phyloP scores from a whole-genome alignment of 805 yeast species.

The Starmerella floricola region DNA sequence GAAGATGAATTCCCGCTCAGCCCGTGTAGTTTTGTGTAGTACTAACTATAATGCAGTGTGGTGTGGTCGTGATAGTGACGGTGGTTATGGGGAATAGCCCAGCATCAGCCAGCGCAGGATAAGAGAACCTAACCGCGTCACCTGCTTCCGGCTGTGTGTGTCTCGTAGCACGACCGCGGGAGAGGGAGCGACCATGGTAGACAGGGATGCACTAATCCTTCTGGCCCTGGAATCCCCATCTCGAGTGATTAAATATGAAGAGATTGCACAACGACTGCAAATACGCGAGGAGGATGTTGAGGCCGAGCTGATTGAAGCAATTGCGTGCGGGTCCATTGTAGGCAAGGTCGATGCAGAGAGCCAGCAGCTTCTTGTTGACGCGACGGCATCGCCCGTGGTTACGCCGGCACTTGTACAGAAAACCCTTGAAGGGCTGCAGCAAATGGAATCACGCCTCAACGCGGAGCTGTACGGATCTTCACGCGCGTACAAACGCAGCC shows the following conservation, averaged over 20 bases:
- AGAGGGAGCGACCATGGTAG: no score
- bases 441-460: constrained; percentile 8
- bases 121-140: no score
- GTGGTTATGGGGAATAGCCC: no score
- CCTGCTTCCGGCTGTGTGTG: no score
- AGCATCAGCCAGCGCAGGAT: no score
- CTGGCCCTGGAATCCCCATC: constrained; percentile 4
- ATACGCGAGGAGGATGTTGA: constrained; percentile 18
- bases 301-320: constrained; percentile 19
- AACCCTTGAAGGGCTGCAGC: constrained; percentile 12
- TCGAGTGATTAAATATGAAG: constrained; percentile 11
- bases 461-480: constrained; percentile 1
- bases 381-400: constrained; percentile 19
- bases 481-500: constrained; percentile 8
- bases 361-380: constrained; percentile 16
- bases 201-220: not conserved
- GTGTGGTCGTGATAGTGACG: no score
- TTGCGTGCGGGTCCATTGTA: constrained; percentile 20
- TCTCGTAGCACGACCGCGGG: no score
- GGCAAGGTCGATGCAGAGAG: constrained; percentile 23
- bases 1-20: no score
- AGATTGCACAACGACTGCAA: constrained; percentile 13
- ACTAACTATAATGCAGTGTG: no score
- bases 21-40: no score
- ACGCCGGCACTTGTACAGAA: constrained; percentile 13